Conservation (phyloP, 2,329 filamentous ascomycete species). For the Metarhizium humberi region DNA sequence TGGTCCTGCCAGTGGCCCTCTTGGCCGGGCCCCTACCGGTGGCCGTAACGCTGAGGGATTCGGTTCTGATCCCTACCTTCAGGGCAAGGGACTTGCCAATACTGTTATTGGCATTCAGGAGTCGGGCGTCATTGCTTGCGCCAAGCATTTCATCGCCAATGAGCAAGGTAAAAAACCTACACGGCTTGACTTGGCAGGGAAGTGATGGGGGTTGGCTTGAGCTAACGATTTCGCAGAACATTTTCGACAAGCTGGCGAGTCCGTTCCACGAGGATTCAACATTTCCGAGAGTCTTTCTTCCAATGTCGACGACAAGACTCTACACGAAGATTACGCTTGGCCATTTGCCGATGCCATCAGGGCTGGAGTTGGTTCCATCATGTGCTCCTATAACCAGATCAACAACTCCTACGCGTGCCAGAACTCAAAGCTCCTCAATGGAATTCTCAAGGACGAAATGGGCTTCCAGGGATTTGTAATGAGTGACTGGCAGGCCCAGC, state of each 20-base stretch:
- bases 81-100: conserved; percentile 62
- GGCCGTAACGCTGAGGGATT: conserved; percentile 58
- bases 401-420: conserved; percentile 78
- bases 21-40: conserved; percentile 35
- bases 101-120: conserved; percentile 75
- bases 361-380: conserved; percentile 54
- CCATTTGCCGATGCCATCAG: conserved; percentile 65
- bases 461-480: conserved; percentile 76
- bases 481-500: conserved; percentile 73
- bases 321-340: conserved; percentile 72
- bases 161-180: conserved; percentile 46
- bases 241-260: conserved; percentile 56
- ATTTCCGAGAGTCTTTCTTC: conserved; percentile 51
- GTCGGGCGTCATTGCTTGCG: conserved; percentile 72
- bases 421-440: conserved; percentile 68
- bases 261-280: conserved; percentile 43
- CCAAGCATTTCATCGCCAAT: conserved; percentile 67
- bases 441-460: conserved; percentile 67
- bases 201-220: background rate
- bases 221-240: conserved; percentile 39
- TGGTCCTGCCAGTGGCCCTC: conserved; percentile 35
- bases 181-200: background rate
- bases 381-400: conserved; percentile 67
- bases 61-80: conserved; percentile 64
- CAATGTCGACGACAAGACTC: conserved; percentile 62